These are phyloP conservation scores for Thielaviopsis musarum DNA, from an alignment of 2,329 filamentous ascomycete genomes.

Conservation along the genomic window DNA sequence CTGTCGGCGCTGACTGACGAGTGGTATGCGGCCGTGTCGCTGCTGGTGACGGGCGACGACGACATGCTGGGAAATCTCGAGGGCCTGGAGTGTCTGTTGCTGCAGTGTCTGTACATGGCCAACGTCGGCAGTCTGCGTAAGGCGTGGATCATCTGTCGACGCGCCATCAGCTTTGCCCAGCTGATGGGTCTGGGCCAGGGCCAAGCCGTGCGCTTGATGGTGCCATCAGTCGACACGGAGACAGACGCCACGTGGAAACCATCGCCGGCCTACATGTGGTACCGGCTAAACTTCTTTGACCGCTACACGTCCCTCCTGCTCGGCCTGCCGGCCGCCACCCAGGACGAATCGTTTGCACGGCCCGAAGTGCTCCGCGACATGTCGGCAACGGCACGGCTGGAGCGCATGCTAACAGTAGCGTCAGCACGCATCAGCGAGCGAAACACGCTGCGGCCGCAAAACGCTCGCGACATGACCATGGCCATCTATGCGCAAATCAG, in stretches of 20 bases:
- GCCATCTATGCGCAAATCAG: slow-evolving; percentile 32
- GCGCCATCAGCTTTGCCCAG: slow-evolving; percentile 33
- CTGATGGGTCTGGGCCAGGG: slow-evolving; percentile 30
- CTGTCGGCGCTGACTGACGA: slow-evolving; percentile 17
- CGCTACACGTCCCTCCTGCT: slow-evolving; percentile 34
- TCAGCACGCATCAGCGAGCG: slow-evolving; percentile 30
- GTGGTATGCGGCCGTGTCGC: slow-evolving; percentile 19
- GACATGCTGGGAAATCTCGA: slow-evolving; percentile 34
- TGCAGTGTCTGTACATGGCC: slow-evolving; percentile 31
- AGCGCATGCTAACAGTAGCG: slow-evolving; percentile 26
- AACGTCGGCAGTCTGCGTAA: slow-evolving; percentile 37
- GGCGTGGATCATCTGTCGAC: slow-evolving; percentile 34
- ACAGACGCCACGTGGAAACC: slow-evolving; percentile 19
- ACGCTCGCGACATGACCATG: slow-evolving; percentile 25
- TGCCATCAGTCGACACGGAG: slow-evolving; percentile 22
- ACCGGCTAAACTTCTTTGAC: slow-evolving; percentile 31
- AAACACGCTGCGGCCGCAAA: slow-evolving; percentile 18
- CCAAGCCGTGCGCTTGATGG: slow-evolving; percentile 17
- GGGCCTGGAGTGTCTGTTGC: slow-evolving; percentile 33
- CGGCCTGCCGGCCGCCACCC: slow-evolving; percentile 28
- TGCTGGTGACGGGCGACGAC: slow-evolving; percentile 32
- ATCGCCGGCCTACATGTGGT: slow-evolving; percentile 25
- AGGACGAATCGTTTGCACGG: slow-evolving; percentile 23
- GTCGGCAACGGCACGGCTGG: slow-evolving; percentile 26
- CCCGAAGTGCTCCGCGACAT: slow-evolving; percentile 18